Base-by-base conservation (phyloP, 257 asterid species). In the Phtheirospermum japonicum region DNA sequence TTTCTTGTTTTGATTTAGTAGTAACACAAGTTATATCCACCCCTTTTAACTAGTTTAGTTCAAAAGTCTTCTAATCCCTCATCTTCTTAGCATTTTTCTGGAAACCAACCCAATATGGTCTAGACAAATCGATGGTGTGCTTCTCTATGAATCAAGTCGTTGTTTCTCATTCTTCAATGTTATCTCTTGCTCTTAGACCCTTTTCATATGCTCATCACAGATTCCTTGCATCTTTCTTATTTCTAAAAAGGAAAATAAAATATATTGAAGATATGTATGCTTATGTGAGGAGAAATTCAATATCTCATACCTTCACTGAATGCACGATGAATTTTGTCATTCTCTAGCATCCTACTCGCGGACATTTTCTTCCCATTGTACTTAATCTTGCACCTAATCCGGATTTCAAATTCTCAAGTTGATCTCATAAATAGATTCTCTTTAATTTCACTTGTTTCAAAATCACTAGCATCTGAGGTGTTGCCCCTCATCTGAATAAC, bases 271-370 rank as follows among this genome's bases (percentile, higher is more conserved):
- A n/a, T n/a, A n/a, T n/a, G n/a, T n/a, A n/a, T n/a, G n/a, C n/a
- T n/a, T n/a, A n/a, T n/a, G n/a, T n/a, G n/a, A n/a, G n/a, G n/a
- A n/a, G n/a, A n/a, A n/a, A n/a, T n/a, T n/a, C n/a, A n/a, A n/a
- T n/a, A n/a, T n/a, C n/a, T n/a, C n/a, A n/a, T n/a, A 87, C 98
- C 98, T 81, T 91, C 98, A 74, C 42, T 65, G 64, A 86, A 88
- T 67, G 79, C 55, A 50, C 83, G 96, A n/a, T 88, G 90, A 55
- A 86, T 86, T 19, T 67, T 75, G 52, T 88, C 96, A 75, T 88
- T 91, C 89, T 88, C 96, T 72, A 88, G 88, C 94, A 88, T 76
- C 81, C 89, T 80, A 76, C 83, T 77, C 26, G 86, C 80, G 2
- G 96, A 82, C 79, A 85, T 28, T 16, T 81, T 75, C 80, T 73